Conservation (phyloP, 2,329 filamentous ascomycete species). For the Penicillium verrucosum region DNA sequence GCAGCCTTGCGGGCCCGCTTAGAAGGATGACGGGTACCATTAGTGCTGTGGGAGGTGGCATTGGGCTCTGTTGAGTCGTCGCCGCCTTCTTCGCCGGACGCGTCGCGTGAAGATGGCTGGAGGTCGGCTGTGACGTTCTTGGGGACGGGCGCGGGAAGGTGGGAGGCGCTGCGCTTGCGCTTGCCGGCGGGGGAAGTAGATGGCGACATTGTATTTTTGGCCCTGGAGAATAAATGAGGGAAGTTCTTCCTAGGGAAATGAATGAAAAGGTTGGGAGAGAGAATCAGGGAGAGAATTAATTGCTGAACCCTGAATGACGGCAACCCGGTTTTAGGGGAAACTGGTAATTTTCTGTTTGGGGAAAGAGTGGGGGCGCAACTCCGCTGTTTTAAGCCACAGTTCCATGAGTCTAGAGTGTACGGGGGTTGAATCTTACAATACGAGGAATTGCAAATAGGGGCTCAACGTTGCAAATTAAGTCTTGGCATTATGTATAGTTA, state of each 20-base stretch:
- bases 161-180: slow-evolving; percentile 67
- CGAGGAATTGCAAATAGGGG: background rate
- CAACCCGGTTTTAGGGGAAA: slow-evolving; percentile 9
- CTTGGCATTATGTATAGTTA: background rate
- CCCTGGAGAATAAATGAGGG: slow-evolving; percentile 8
- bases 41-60: slow-evolving; percentile 1
- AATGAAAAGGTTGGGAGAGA: background rate
- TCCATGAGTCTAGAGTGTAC: background rate
- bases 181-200: slow-evolving; percentile 60
- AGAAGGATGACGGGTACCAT: slow-evolving; percentile 49
- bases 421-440: slow-evolving; percentile 4
- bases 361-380: slow-evolving; percentile 7
- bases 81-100: slow-evolving; percentile 71
- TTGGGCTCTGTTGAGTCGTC: slow-evolving; percentile 63
- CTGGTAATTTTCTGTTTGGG: slow-evolving; percentile 11
- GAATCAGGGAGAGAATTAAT: slow-evolving; percentile 11
- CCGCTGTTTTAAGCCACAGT: background rate
- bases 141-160: slow-evolving; percentile 48
- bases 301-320: slow-evolving; percentile 13
- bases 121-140: slow-evolving; percentile 56
- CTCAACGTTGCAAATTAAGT: background rate
- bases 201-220: slow-evolving; percentile 55
- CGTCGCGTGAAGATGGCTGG: slow-evolving; percentile 74
- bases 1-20: slow-evolving; percentile 69
- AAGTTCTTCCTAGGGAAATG: slow-evolving; percentile 7